Evolutionary conservation across 352 stramenopile species (phyloP).

Genomic region (Globisporangium echinulatum): DNA sequence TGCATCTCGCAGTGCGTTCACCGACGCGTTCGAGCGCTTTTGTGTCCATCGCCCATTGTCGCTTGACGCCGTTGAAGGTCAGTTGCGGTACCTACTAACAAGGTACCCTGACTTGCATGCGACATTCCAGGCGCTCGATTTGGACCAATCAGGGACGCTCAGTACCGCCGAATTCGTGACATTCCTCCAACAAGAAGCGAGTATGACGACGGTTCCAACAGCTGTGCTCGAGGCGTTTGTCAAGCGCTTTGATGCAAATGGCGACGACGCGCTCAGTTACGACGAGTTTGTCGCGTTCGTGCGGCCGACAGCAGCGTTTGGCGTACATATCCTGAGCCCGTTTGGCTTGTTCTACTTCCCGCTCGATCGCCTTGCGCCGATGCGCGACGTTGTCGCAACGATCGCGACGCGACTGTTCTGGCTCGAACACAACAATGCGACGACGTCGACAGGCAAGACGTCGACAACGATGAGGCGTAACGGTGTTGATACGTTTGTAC

Average conservation of each 20-base stretch:
- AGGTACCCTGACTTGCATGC: slow-evolving; percentile 20
- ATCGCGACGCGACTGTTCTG: slow-evolving; percentile 48
- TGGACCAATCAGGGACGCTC: slow-evolving; percentile 28
- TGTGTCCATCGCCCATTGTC: slow-evolving; percentile 23
- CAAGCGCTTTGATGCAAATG: slow-evolving; percentile 37
- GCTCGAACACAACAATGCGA: slow-evolving; percentile 47
- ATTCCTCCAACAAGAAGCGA: slow-evolving; percentile 24
- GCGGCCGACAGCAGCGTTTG: slow-evolving; percentile 33
- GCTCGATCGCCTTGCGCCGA: slow-evolving; percentile 17
- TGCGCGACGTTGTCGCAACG: slow-evolving; percentile 25
- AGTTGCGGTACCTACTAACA: slow-evolving; percentile 24
- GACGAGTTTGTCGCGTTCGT: slow-evolving; percentile 44
- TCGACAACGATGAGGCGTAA: slow-evolving; percentile 19
- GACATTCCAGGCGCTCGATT: slow-evolving; percentile 26
- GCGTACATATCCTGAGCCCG: slow-evolving; percentile 33
- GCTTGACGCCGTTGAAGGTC: slow-evolving; percentile 32
- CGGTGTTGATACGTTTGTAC: slow-evolving; percentile 25
- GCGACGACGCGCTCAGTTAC: slow-evolving; percentile 33
- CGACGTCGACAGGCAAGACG: background rate
- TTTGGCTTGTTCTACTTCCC: slow-evolving; percentile 43
- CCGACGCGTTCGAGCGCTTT: slow-evolving; percentile 24
- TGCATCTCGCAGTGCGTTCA: slow-evolving; percentile 9
- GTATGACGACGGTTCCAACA: slow-evolving; percentile 21
- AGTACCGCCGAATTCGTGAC: slow-evolving; percentile 21
- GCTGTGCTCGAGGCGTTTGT: slow-evolving; percentile 31